Evolutionary conservation across 805 yeast species (phyloP), one percentile per base, ranked within the genome.

Genomic region (Tetrapisispora pingtungensis): DNA sequence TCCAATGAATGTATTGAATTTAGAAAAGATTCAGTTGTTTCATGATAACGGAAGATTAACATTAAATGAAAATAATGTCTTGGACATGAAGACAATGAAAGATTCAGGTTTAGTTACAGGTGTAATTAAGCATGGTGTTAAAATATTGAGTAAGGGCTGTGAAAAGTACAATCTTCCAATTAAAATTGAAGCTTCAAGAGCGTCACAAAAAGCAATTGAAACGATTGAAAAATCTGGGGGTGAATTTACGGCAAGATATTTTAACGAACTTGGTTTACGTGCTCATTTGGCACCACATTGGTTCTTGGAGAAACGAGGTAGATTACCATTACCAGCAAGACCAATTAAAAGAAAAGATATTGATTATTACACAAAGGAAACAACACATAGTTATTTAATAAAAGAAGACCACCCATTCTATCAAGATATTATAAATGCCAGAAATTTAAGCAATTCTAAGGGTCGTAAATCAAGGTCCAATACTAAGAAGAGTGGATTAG

Each of bases 311-410:
- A 82, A 74, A 55, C 80, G 78, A 58, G 95, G 94, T 15, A 78
- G 87, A 51, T 62, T 89, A 14, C 97, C 97, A 37, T 62, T 86
- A 51, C 80, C 77, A 42, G 88, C 97, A 1, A 78, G 88, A 64
- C 98, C 98, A 13, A 82, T 81, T 8, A 79, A 77, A 54, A 78
- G 84, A 66, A 82, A 85, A 65, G 87, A 83, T 57, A 80, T 90
- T 45, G 78, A 77, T 46, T 86, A 72, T 64, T 90, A 93, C 67
- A 77, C 87, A 40, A 74, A 78, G 59, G 73, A 74, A 2, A 78
- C 71, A 32, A 78, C 78, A 57, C 75, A 87, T 52, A 98, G 98
- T 7, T 90, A 86, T 59, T 66, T 88, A 57, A 61, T 57, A 42
- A 73, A 66, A 55, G 76, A 59, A 49, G 60, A 47, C 47, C 54